phyloP scores from a whole-genome alignment of 257 asterid species.

The Galeopsis tetrahit region DNA sequence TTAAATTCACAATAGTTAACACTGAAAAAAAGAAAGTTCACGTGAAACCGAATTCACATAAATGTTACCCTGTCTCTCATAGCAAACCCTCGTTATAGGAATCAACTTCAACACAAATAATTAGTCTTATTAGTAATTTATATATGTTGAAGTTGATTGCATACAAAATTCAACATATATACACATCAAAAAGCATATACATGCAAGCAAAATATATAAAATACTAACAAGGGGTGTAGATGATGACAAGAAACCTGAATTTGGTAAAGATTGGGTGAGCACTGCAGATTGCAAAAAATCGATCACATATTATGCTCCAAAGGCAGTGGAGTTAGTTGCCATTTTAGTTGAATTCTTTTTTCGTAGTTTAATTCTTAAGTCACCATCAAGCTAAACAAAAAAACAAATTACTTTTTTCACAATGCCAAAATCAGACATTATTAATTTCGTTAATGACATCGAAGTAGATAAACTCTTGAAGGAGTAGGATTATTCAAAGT shows the following conservation, averaged over 20 bases:
- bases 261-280: constrained; percentile 38
- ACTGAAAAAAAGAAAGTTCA: no score
- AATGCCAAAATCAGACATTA: constrained; percentile 28
- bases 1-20: no score
- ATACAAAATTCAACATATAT: no score
- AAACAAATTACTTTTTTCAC: constrained; percentile 28
- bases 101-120: no score
- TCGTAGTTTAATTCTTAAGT: constrained; percentile 32
- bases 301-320: constrained; percentile 47
- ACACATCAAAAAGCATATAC: no score
- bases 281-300: constrained; percentile 29
- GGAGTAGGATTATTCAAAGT: constrained; percentile 3
- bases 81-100: no score
- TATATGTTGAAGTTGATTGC: no score
- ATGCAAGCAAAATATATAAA: neutral
- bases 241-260: constrained; percentile 30
- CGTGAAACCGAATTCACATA: no score
- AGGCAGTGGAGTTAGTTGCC: constrained; percentile 46
- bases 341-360: constrained; percentile 29
- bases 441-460: constrained; percentile 37
- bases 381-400: constrained; percentile 39
- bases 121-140: no score
- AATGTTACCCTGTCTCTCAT: no score
- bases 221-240: constrained; percentile 2
- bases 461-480: constrained; percentile 26